phyloP scores from a whole-genome alignment of 306 rosid genomes.

The Pyrus bretschneideri region DNA sequence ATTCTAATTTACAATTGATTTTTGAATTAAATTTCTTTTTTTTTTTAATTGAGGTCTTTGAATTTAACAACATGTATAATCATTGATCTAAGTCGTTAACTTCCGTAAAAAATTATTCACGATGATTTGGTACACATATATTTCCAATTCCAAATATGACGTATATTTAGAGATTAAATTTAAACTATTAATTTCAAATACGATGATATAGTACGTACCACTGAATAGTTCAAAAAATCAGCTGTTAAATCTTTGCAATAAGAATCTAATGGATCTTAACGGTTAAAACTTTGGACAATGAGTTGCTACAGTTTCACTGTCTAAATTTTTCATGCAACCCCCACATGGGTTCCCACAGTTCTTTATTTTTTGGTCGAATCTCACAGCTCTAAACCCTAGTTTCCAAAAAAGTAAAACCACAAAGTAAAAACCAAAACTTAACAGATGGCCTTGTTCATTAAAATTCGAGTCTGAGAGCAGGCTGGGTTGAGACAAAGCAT shows the following conservation, averaged over 20 bases:
- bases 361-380: neutral
- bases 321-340: neutral
- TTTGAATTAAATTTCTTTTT: too few species aligned
- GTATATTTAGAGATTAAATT: too few species aligned
- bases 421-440: neutral
- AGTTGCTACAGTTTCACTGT: neutral
- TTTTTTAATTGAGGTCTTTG: neutral
- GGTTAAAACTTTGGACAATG: neutral
- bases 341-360: constrained; percentile 9
- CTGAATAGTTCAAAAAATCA: too few species aligned
- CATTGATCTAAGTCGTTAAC: too few species aligned
- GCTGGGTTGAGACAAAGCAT: constrained; percentile 9
- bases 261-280: too few species aligned
- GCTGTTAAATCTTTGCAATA: too few species aligned
- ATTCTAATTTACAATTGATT: neutral
- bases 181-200: too few species aligned
- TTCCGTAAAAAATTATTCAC: too few species aligned
- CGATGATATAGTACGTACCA: too few species aligned
- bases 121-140: too few species aligned
- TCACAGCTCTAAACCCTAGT: neutral
- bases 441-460: neutral
- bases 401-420: neutral
- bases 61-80: too few species aligned
- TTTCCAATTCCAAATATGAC: too few species aligned
- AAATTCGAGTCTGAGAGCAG: constrained; percentile 14